These are phyloP conservation scores for Marasmius tenuissimus DNA, from an alignment of 1,284 basidiomycete genomes.

Conservation along the genomic window DNA sequence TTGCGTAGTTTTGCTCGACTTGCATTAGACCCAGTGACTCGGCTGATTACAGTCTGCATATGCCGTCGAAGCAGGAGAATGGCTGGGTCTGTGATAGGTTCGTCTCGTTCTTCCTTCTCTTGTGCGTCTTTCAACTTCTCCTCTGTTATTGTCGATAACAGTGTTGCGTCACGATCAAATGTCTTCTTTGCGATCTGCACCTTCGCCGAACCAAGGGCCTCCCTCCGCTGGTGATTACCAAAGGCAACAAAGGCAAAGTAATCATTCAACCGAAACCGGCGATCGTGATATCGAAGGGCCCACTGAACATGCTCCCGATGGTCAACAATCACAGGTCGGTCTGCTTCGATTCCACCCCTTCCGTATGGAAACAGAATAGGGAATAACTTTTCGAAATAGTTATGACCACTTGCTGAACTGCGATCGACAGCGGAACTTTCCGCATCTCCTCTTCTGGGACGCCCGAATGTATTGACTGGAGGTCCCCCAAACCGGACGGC, in stretches of 20 bases:
- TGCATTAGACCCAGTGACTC: slow-evolving; percentile 23
- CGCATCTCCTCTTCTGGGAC: too few species aligned
- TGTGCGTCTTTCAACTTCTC: slow-evolving; percentile 16
- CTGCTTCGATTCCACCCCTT: too few species aligned
- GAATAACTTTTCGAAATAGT: too few species aligned
- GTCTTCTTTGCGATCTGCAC: slow-evolving; percentile 17
- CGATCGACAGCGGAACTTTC: too few species aligned
- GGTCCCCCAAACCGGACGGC: too few species aligned
- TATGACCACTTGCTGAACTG: too few species aligned
- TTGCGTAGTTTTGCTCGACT: slow-evolving; percentile 11
- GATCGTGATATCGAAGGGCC: too few species aligned
- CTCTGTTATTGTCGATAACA: slow-evolving; percentile 10
- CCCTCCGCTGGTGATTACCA: slow-evolving; percentile 13
- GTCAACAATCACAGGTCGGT: too few species aligned
- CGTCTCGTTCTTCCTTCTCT: slow-evolving; percentile 15
- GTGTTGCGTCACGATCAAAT: slow-evolving; percentile 15
- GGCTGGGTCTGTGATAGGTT: slow-evolving; percentile 3
- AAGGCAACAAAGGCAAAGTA: slow-evolving; percentile 18
- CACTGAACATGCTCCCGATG: too few species aligned
- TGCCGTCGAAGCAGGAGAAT: slow-evolving; percentile 12
- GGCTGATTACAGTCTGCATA: slow-evolving; percentile 10
- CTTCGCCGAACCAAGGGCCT: slow-evolving; percentile 13
- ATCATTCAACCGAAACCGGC: slow-evolving; percentile 12
- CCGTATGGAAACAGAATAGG: too few species aligned
- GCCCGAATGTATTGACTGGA: too few species aligned